Base-by-base conservation (phyloP, 2,329 filamentous ascomycete genomes). In the Xylaria sp. region DNA sequence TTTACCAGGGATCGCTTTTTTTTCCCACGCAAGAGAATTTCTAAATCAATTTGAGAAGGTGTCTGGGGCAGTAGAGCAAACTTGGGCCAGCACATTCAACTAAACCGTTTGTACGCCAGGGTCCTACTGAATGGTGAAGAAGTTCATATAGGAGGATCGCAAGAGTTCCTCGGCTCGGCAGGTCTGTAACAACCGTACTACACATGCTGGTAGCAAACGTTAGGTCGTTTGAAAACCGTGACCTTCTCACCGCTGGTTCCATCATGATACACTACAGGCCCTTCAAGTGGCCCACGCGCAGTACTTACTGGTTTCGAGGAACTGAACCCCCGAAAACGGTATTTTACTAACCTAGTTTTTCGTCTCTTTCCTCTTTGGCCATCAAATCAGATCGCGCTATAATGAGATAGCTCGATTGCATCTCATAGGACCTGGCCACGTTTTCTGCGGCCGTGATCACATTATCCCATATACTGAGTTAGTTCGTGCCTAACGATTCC, bases 391-490 rank as follows among this genome's bases (percentile, higher is more conserved):
- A 76, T 78, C 70, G 71, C 69, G 72, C 72, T 74, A 71, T 71
- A 75, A 74, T 64, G 67, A 70, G 68, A 75, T 75, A 72, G 71
- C 74, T 70, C 72, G 73, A 76, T 74, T 66, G 71, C 72, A 72
- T 71, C 68, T 75, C 70, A 73, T 74, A 74, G 75, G 69, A 64
- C 71, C 60, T 74, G 76, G 76, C 72, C 75, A 74, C 73, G 73
- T 51, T 75, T 69, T 76, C 76, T 74, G 74, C 76, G 75, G 73
- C 76, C 76, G 71, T 72, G 71, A 75, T 77, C 76, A 76, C 75
- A 74, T 67, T 73, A 66, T 72, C 46, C 56, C 25, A n/a, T 58
- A 31, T 58, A n/a, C n/a, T n/a, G n/a, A n/a, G n/a, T n/a, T n/a
- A 72, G 69, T 77, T 76, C 72, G 71, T 76, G 76, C 75, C 76